Base-by-base conservation (phyloP, 768 basidiomycete species). In the Leccinum fibrillosum region DNA sequence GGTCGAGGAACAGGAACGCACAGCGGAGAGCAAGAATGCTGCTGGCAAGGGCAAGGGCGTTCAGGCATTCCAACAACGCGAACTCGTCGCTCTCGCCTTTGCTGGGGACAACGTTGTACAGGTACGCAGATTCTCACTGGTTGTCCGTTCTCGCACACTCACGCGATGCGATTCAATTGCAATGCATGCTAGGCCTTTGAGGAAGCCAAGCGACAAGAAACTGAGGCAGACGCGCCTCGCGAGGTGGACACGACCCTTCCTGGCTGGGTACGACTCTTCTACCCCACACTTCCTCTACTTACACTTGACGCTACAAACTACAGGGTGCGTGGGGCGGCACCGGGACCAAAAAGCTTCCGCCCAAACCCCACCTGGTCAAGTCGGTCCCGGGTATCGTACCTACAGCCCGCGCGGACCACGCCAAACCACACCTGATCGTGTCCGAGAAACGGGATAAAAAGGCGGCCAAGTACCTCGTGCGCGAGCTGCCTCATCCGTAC, bases 391-490 rank as follows among this genome's bases (percentile, higher is more conserved):
- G 96, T 15, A 78, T 98, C 62, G 86, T 88, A 62, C 89, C 92
- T 0, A 77, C 79, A 17, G 76, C 85, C 51, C 91, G 97, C 47
- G 87, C 89, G 13, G 97, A 99, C 72, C 88, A 86, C 66, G 79
- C 80, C 60, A 92, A 92, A 68, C 81, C 86, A 11, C 88, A 97
- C 69, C 84, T 98, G 68, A 97, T 99, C 77, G 91, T 99, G 66
- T 94, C 92, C 2, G 96, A 99, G 74, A 92, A 89, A 74, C 86
- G 87, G 58, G 96, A 98, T 76, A 93, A 92, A 76, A 97, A 97
- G 71, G 94, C 92, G 0, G 77, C 85, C 15, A 91, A 93, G 74
- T 98, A 95, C 71, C 80, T 86, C 59, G 86, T 94, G 55, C 90
- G 90, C 72, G 95, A 98, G 70, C 74, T 99, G 48, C 97, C 97